These are phyloP conservation scores for Hymenoscyphus albidus DNA, from an alignment of 2,329 filamentous ascomycete species.

Conservation along the genomic window DNA sequence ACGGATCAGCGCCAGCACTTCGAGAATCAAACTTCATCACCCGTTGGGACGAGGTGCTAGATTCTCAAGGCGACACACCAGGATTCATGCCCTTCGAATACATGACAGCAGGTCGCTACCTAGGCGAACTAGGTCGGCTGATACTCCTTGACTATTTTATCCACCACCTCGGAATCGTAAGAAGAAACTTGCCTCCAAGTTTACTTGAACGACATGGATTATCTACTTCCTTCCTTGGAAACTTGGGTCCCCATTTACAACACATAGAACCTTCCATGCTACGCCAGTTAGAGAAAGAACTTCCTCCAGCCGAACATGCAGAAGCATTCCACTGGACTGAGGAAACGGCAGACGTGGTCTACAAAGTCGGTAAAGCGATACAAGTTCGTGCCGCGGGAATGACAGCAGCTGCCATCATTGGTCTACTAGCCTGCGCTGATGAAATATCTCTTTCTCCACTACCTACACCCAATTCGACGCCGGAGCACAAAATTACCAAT, in stretches of 20 bases:
- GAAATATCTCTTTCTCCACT: slow-evolving; percentile 47
- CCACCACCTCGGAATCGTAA: slow-evolving; percentile 20
- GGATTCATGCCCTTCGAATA: slow-evolving; percentile 96
- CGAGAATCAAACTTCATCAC: slow-evolving; percentile 61
- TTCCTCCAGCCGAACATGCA: slow-evolving; percentile 47
- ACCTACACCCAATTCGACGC: background rate
- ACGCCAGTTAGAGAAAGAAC: slow-evolving; percentile 47
- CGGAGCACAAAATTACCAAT: slow-evolving; percentile 13
- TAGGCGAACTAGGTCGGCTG: slow-evolving; percentile 77
- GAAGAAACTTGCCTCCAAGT: slow-evolving; percentile 19
- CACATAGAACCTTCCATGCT: slow-evolving; percentile 38
- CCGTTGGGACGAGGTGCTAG: slow-evolving; percentile 66
- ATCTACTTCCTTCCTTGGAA: slow-evolving; percentile 69
- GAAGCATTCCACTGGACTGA: slow-evolving; percentile 59
- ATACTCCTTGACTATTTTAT: slow-evolving; percentile 86
- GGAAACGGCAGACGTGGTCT: slow-evolving; percentile 55
- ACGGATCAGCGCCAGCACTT: slow-evolving; percentile 66
- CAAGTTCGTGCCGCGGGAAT: slow-evolving; percentile 70
- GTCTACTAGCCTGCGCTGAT: slow-evolving; percentile 63
- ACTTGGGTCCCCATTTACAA: slow-evolving; percentile 55
- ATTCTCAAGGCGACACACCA: slow-evolving; percentile 64
- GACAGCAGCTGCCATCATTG: slow-evolving; percentile 68
- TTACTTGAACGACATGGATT: slow-evolving; percentile 38
- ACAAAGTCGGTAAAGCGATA: slow-evolving; percentile 65
- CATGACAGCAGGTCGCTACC: slow-evolving; percentile 91